Conservation (phyloP, 2,329 filamentous ascomycete genomes). For the Ophiocordyceps robertsii region DNA sequence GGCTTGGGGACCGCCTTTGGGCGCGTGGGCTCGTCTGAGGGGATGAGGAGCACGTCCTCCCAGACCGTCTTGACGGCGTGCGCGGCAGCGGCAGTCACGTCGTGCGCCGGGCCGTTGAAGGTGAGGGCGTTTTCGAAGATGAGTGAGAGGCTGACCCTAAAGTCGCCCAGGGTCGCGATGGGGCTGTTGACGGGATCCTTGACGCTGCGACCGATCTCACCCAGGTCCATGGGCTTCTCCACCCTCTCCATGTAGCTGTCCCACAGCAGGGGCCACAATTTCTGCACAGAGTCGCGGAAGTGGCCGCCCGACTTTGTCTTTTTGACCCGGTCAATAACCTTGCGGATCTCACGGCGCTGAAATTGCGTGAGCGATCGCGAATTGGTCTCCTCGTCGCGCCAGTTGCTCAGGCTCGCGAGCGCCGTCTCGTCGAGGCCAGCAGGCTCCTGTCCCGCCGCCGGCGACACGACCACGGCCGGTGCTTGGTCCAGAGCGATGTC, state of each 20-base stretch:
- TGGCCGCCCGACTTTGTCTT: constrained; percentile 69
- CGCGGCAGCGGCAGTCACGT: constrained; percentile 47
- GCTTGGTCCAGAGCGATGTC: constrained; percentile 5
- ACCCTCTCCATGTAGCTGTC: constrained; percentile 58
- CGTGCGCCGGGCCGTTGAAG: constrained; percentile 74
- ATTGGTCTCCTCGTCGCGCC: constrained; percentile 29
- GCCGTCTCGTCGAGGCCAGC: constrained; percentile 5
- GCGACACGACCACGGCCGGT: not conserved
- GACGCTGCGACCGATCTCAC: constrained; percentile 67
- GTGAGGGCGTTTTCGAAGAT: constrained; percentile 65
- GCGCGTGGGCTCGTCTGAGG: constrained; percentile 42
- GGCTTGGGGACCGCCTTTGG: constrained; percentile 33
- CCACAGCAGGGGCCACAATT: constrained; percentile 61
- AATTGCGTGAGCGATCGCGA: constrained; percentile 39
- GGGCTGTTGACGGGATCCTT: constrained; percentile 38
- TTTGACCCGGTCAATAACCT: constrained; percentile 61
- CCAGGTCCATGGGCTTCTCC: constrained; percentile 70
- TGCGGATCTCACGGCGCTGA: constrained; percentile 49
- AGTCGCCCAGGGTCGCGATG: constrained; percentile 58
- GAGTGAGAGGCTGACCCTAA: constrained; percentile 61
- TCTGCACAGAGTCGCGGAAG: constrained; percentile 68
- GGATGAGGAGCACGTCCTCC: constrained; percentile 28
- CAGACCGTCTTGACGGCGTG: constrained; percentile 43
- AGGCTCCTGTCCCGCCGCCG: constrained; percentile 3
- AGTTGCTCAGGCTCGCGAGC: constrained; percentile 19